Evolutionary conservation across 176 grass and related monocot species (phyloP).

Genomic region (Olyra latifolia): DNA sequence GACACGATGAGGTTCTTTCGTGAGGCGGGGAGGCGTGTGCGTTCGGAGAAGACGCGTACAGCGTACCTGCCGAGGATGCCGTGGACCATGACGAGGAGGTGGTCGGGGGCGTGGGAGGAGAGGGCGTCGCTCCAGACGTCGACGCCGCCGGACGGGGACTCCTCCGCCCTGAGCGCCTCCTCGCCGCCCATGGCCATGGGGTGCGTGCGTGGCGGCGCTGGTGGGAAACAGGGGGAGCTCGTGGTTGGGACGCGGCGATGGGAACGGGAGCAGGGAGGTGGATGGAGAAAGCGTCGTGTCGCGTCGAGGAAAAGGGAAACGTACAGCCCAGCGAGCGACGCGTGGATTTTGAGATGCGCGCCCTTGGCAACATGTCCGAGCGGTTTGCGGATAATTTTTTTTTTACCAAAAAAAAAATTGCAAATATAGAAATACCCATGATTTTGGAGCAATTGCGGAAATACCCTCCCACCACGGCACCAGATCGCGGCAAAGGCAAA

Average conservation of each 20-base stretch:
- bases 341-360: too few species aligned
- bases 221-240: too few species aligned
- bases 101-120: slow-evolving; percentile 46
- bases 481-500: too few species aligned
- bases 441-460: too few species aligned
- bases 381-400: too few species aligned
- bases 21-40: neutral
- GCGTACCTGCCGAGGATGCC: slow-evolving; percentile 75
- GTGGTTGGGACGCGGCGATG: neutral
- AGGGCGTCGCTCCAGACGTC: slow-evolving; percentile 59
- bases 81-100: slow-evolving; percentile 80
- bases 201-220: neutral
- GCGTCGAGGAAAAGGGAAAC: too few species aligned
- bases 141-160: slow-evolving; percentile 46
- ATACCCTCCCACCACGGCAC: too few species aligned
- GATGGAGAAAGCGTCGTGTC: neutral
- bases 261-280: neutral
- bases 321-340: too few species aligned
- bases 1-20: neutral
- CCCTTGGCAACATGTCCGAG: too few species aligned
- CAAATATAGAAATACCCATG: too few species aligned
- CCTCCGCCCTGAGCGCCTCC: slow-evolving; percentile 20
- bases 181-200: neutral
- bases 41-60: neutral
- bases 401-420: too few species aligned